Evolutionary conservation across 306 rosid genomes (phyloP).

Genomic region (Glycine tomentella): DNA sequence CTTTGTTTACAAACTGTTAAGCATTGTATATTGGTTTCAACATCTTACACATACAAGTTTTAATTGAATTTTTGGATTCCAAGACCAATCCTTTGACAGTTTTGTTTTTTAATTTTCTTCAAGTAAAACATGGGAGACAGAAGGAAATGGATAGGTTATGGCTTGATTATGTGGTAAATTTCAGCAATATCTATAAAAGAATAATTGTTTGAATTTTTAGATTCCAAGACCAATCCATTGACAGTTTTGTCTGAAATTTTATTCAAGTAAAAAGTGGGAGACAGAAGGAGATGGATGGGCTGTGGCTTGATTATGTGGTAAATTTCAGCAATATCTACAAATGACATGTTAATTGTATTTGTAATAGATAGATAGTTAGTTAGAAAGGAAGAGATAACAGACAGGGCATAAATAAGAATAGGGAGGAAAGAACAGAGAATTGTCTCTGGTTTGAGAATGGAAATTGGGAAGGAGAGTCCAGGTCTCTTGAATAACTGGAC

Average conservation of each 20-base stretch:
- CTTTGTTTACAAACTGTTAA: background rate
- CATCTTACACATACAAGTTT: background rate
- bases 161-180: background rate
- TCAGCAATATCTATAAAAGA: background rate
- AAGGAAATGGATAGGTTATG: background rate
- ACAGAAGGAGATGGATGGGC: background rate
- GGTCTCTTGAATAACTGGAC: background rate
- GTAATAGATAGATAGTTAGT: background rate
- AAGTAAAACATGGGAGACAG: background rate
- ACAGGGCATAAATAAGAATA: background rate
- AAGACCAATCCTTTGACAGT: background rate
- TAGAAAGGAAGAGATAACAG: background rate
- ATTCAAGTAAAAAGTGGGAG: background rate
- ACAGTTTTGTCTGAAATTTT: conserved; percentile 11
- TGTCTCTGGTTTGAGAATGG: background rate
- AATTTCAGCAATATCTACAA: background rate
- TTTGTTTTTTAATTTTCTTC: conserved; percentile 12
- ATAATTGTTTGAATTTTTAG: too few relatives aligned
- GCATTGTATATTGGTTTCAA: conserved; percentile 4
- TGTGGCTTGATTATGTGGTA: background rate
- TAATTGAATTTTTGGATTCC: background rate
- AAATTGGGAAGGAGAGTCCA: background rate
- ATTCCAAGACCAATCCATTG: background rate
- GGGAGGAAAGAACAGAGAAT: background rate
- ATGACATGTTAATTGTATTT: background rate